Percentiles rank a stretch among this genome's conserved stretches.
Conservation (phyloP, 2,329 filamentous ascomycete species). For the Zymoseptoria passerinii region DNA sequence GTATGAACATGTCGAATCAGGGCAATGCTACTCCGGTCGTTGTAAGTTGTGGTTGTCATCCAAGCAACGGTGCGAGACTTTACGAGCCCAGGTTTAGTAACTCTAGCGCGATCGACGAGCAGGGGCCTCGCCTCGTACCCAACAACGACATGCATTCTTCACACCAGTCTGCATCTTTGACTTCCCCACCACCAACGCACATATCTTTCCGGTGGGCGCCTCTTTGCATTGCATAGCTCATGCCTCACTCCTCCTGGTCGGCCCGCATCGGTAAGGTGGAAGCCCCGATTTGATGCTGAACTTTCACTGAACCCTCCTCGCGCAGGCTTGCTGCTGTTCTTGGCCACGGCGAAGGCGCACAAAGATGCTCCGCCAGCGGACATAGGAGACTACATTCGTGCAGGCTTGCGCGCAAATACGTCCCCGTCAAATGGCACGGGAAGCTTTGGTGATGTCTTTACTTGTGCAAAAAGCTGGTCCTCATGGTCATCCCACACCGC, state of each 20-base stretch:
- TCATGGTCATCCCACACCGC: background rate
- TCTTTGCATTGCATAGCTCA: background rate
- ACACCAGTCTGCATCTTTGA: background rate
- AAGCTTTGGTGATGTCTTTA: background rate
- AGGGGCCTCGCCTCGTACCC: background rate
- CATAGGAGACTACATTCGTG: slow-evolving; percentile 9
- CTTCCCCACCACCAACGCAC: background rate
- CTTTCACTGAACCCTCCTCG: background rate
- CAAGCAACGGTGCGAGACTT: background rate
- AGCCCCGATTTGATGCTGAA: background rate
- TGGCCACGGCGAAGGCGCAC: background rate
- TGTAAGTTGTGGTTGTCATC: background rate
- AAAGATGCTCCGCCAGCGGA: background rate
- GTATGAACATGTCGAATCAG: background rate
- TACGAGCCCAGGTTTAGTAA: background rate
- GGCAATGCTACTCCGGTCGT: background rate
- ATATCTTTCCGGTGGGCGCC: background rate
- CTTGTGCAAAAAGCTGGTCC: background rate
- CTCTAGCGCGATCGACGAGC: background rate
- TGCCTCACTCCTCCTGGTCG: background rate
- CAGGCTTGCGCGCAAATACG: slow-evolving; percentile 1
- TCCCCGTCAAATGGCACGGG: background rate
- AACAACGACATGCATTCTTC: background rate
- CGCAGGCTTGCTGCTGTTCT: background rate
- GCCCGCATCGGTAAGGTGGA: background rate